A percentile compares a stretch with the other conserved stretches of the same genome.
phyloP scores from a whole-genome alignment of 768 basidiomycete species.

The Kondoa subrosea region DNA sequence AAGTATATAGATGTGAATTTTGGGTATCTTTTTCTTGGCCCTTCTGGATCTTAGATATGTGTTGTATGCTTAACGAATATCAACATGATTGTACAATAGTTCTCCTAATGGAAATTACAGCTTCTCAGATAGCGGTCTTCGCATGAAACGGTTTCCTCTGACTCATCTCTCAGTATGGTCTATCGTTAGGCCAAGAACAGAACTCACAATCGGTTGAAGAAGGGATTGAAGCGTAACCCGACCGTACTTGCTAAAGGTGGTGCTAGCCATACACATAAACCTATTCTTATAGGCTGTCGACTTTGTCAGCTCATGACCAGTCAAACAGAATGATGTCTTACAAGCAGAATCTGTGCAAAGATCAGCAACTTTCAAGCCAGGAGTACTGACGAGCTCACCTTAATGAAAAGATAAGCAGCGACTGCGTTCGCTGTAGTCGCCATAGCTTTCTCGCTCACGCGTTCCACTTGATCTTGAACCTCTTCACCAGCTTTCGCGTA shows the following conservation, averaged over 20 bases:
- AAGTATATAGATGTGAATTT: no score
- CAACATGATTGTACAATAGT: no score
- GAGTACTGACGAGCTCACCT: not conserved
- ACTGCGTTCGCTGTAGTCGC: not conserved
- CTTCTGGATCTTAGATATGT: no score
- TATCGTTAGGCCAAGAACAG: not conserved
- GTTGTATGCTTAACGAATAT: no score
- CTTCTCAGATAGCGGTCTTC: not conserved
- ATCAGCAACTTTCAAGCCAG: not conserved
- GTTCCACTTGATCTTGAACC: not conserved
- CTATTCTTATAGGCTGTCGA: not conserved
- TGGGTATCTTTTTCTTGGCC: no score
- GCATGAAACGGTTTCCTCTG: not conserved
- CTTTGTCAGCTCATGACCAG: not conserved
- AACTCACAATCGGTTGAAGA: not conserved
- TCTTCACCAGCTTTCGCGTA: not conserved
- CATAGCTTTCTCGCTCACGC: not conserved
- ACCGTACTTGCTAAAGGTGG: not conserved
- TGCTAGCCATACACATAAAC: not conserved
- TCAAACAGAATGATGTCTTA: not conserved
- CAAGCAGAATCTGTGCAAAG: not conserved
- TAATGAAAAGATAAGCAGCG: not conserved
- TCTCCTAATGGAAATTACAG: no score
- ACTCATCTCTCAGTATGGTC: not conserved
- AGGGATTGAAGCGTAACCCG: not conserved